Evolutionary conservation across 495 filamentous ascomycete species (phyloP), one percentile per base, ranked within the genome.

Genomic region (Jackrogersella multiformis): DNA sequence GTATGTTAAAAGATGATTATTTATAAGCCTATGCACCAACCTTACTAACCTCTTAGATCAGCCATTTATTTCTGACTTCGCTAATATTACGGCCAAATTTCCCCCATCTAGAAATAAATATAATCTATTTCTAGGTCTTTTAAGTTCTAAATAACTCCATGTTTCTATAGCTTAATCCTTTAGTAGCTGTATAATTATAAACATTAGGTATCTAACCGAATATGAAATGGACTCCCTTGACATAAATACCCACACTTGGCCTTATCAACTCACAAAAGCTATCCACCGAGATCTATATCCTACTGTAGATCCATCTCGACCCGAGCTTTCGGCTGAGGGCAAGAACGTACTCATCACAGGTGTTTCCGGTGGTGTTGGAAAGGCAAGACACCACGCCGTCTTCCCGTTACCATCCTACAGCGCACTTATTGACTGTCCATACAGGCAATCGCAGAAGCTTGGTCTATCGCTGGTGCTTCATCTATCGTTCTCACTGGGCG

Each of bases 301-400:
- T 16, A 69, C 66, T 4, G 68, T 81, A 41, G 65, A 76, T n/a
- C 77, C 80, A 13, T 48, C 74, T 26, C 68, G 68, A 5, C 72
- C 76, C 3, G 69, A 64, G 10, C 69, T 78, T 26, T 76, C 76
- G 8, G 74, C 77, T 34, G 68, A 68, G 5, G 78, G 75, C 2
- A 79, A 77, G 61, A 78, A 79, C 4, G 64, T 79, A 15, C 56
- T 82, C 20, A 74, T 82, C 51, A 82, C 80, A 18, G 79, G 80
- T 12, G 79, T 73, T 23, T 72, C 69, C 41, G 66, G 73, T 20
- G 77, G 78, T 26, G 62, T 82, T 32, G 80, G 79, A 34, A 70
- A 61, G 30, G 73, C 67, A 66, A 51, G 49, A 21, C 5, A 45
- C 1, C 3, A 20, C n/a, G 10, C 9, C 1, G 10, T 12, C 2